Base-by-base conservation (phyloP, 2,329 filamentous ascomycete genomes). In the Pestalotiopsis sp. region DNA sequence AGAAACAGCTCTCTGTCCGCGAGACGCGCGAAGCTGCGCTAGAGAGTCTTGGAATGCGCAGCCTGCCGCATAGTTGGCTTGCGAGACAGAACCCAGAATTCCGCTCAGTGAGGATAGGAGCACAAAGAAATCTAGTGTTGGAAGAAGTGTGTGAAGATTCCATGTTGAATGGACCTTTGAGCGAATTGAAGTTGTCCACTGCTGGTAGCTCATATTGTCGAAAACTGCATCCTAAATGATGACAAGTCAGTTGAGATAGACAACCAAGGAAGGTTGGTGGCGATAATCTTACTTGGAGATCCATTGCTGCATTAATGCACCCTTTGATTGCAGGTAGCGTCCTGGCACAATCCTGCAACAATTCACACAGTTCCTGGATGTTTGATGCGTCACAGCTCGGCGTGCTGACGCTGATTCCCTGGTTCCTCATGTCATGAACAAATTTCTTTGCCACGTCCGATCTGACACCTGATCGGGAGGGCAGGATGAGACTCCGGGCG, bases 301-400 rank as follows among this genome's bases (percentile, higher is more conserved):
- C 80, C 81, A 85, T 83, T 2, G 81, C 79, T 3, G 76, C 76
- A 60, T 85, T 81, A 49, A 86, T 76, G 17, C 84, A 77, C 7
- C 84, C 83, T 45, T 76, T 74, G 31, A 85, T 77, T 1, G 81
- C 81, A 2, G 73, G 72, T n/a, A n/a, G n/a, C n/a, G n/a, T n/a
- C n/a, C n/a, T n/a, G n/a, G n/a, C n/a, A n/a, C n/a, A n/a, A n/a
- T n/a, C 70, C 17, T 71, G 60, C 5, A 75, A 66, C 1, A 17
- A n/a, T 9, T 4, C 25, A 17, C 20, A 2, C 1, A 49, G 23
- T 13, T 14, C 13, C 4, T 14, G 6, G 39, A 23, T 4, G 4
- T 11, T 4, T 13, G 62, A 36, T 52, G 4, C 62, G 27, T 64
- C 39, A 17, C 62, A 64, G 9, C 14, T 7, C 25, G 62, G 62